A percentile compares a stretch with the other conserved stretches of the same genome.
These are phyloP conservation scores for Pythium apleroticum DNA, from an alignment of 352 stramenopile genomes.

Conservation along the genomic window DNA sequence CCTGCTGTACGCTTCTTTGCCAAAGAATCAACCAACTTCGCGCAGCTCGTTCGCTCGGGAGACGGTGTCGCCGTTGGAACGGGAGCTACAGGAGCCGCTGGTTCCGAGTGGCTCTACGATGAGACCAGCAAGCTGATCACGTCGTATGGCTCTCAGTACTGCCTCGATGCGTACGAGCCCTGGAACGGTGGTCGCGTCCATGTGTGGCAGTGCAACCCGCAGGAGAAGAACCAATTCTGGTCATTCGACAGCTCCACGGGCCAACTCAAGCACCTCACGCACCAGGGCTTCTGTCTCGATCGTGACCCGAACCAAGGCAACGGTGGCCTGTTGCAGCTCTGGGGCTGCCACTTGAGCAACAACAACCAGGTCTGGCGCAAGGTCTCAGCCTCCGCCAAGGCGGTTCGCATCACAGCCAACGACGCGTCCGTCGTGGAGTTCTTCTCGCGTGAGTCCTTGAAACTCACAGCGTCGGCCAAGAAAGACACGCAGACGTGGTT, in stretches of 20 bases:
- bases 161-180: conserved; percentile 62
- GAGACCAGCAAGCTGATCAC: conserved; percentile 38
- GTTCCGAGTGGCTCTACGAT: conserved; percentile 50
- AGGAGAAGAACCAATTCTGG: conserved; percentile 63
- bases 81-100: conserved; percentile 21
- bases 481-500: conserved; percentile 25
- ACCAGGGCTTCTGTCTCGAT: conserved; percentile 65
- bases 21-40: conserved; percentile 38
- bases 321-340: conserved; percentile 43
- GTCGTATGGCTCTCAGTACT: conserved; percentile 46
- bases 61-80: conserved; percentile 31
- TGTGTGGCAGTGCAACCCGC: conserved; percentile 49
- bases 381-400: conserved; percentile 18
- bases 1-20: conserved; percentile 40
- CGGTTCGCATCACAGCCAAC: conserved; percentile 7
- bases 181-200: conserved; percentile 57
- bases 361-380: conserved; percentile 41
- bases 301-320: conserved; percentile 37
- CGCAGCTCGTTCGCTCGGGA: conserved; percentile 37
- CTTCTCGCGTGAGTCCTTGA: conserved; percentile 1
- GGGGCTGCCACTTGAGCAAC: conserved; percentile 50
- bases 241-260: conserved; percentile 41
- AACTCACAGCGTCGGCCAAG: background rate
- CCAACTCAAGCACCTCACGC: conserved; percentile 48
- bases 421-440: conserved; percentile 14